Percentiles rank a stretch among this genome's conserved stretches.
phyloP scores from a whole-genome alignment of 2,329 filamentous ascomycete genomes.

The Biscogniauxia mediterranea region DNA sequence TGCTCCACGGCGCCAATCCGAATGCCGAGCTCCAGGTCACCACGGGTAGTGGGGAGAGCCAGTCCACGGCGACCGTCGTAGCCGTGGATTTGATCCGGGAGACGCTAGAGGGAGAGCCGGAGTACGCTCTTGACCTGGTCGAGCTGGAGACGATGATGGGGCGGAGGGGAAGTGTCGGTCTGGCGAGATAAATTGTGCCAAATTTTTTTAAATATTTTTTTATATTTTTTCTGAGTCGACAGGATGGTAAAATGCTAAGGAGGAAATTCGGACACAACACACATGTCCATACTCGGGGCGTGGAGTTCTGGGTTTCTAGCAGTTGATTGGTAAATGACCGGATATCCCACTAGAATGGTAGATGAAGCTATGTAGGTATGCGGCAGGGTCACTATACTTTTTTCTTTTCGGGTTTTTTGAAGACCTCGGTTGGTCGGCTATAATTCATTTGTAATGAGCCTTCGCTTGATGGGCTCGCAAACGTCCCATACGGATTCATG shows the following conservation, averaged over 20 bases:
- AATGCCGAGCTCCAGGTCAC: conserved; percentile 27
- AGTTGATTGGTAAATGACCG: not conserved
- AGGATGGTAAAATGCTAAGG: not conserved
- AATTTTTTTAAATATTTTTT: too few species aligned
- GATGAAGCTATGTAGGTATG: not conserved
- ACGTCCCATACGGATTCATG: not conserved
- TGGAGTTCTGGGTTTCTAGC: not conserved
- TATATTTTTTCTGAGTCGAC: too few species aligned
- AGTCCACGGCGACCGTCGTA: conserved; percentile 23
- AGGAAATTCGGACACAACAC: not conserved
- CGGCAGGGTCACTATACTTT: not conserved
- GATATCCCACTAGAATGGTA: not conserved
- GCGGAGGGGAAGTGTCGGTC: conserved; percentile 27
- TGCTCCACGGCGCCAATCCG: conserved; percentile 31
- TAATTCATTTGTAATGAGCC: not conserved
- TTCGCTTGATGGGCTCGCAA: not conserved
- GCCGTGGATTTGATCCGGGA: conserved; percentile 32
- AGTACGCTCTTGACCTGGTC: conserved; percentile 32
- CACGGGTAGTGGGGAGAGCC: conserved; percentile 15
- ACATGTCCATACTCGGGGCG: not conserved
- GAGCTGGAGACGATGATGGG: conserved; percentile 31
- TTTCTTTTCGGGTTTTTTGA: too few species aligned
- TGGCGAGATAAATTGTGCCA: conserved; percentile 19
- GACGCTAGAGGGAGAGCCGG: conserved; percentile 32
- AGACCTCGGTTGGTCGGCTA: not conserved